Base-by-base conservation (phyloP, 2,329 filamentous ascomycete species). In the Sordariomycetes sp. region DNA sequence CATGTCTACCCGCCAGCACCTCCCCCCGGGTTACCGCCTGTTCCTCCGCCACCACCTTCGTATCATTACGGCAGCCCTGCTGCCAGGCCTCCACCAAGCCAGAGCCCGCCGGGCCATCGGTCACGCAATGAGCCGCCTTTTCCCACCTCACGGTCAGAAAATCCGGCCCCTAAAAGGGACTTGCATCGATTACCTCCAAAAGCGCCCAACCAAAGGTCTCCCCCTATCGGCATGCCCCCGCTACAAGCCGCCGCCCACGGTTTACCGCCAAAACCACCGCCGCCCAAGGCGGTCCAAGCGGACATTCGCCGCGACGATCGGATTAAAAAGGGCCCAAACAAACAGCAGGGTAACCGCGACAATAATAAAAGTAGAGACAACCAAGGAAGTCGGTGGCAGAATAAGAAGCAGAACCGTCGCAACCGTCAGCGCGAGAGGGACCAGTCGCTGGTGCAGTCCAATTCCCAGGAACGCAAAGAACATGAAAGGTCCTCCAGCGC, bases 241-340 rank as follows among this genome's bases (percentile, higher is more conserved):
- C 4, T 8, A 9, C 20, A 32, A 16, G 17, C 20, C 11, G 17
- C 34, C 21, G 14, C 23, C 18, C 29, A 33, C 23, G 23, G 32
- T 11, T 21, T 38, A 15, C 27, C 32, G 6, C 21, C 31, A 33
- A 33, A 33, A 17, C 31, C 31, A 5, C 31, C 31, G 21, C 8
- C 31, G 12, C 21, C 31, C 4, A 19, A 6, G 12, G n/a, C 5
- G 18, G 20, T 21, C n/a, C 11, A 12, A 16, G 25, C 14, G 10
- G 17, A 35, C 21, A 17, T 14, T 10, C 31, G 21, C 7, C 21
- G 21, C 14, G 33, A 30, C 17, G 20, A 21, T 16, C 19, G 25
- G 6, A 30, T 17, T 29, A 30, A 29, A 20, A 35, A 30, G 19
- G 8, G 15, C n/a, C 33, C 29, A 24, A 19, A 32, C 15, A 24